Evolutionary conservation across 164 flowering plant species (phyloP), one percentile per base, ranked within the genome.

Genomic region (Kalanchoe fedtschenkoi): DNA sequence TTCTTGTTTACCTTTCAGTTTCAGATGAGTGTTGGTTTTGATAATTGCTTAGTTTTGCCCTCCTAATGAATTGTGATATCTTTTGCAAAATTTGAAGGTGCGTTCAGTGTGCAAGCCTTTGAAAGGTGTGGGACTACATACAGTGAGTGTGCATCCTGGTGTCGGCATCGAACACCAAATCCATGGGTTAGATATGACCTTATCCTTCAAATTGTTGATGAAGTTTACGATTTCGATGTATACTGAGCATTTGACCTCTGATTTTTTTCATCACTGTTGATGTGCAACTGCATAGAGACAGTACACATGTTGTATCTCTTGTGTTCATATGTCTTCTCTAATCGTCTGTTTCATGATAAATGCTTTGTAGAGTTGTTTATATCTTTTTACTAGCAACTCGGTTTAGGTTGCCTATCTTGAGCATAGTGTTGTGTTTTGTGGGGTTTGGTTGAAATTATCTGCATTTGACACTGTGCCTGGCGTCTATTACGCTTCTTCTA

Each of bases 111-210:
- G 95, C 82, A 93, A 88, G 75, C 83, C 96, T 54, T 75, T 90
- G 70, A 88, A 90, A 71, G 81, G 75, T 60, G 73, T 71, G 41
- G 98, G 97, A 59, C 71, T 90, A 66, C 97, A 88, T 71, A 78
- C 95, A 59, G 96, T 93, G 73, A 86, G 89, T 71, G 67, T 93
- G 63, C 97, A 93, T 68, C 68, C 84, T 55, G 95, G 88, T 68
- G 89, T 92, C n/a, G 66, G 83, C n/a, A 30, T 93, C 37, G 83
- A 86, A 61, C 96, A 81, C 72, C 98, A 93, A 70, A 76, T 88
- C 65, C 75, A 72, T 26, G 96, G 98, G 97, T 93, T 71, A 69
- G 76, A 11, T 30, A 19, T 11, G 11, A 22, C n/a, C 22, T 34
- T 19, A n/a, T 11, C n/a, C 22, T 58, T 58, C n/a, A n/a, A 11